Evolutionary conservation across 176 grass and related monocot genomes (phyloP).

Genomic region (Oropetium thomaeum): DNA sequence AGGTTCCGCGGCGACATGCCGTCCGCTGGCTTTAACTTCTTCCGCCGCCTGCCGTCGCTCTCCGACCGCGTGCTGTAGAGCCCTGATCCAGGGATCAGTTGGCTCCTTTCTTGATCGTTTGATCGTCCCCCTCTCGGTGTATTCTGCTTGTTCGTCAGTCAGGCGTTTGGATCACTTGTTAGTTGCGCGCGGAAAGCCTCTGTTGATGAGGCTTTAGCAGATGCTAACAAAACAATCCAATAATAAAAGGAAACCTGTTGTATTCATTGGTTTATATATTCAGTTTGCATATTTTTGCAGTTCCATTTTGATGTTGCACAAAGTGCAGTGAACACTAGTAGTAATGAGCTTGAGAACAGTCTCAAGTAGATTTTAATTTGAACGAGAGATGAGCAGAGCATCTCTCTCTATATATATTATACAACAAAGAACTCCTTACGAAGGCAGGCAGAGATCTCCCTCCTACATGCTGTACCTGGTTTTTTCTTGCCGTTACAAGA

Average conservation of each 20-base stretch:
- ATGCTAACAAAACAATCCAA: constrained; percentile 14
- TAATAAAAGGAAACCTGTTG: constrained; percentile 23
- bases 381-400: no score
- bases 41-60: constrained; percentile 76
- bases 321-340: no score
- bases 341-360: no score
- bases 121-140: not conserved
- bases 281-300: no score
- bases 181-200: constrained; percentile 26
- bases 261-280: constrained; percentile 37
- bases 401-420: no score
- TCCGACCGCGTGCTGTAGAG: constrained; percentile 78
- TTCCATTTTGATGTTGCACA: no score
- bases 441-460: no score
- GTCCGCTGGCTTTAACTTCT: constrained; percentile 86
- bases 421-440: no score
- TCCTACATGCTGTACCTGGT: no score
- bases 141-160: constrained; percentile 24
- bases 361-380: no score
- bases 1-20: constrained; percentile 97
- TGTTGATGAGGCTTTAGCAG: constrained; percentile 38
- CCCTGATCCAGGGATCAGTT: constrained; percentile 25
- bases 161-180: constrained; percentile 34
- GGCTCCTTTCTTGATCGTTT: constrained; percentile 3
- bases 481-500: constrained; percentile 3